Percentiles rank a stretch among this genome's conserved stretches.
Conservation (phyloP, 257 asterid genomes). For the Nicotiana benthamiana region DNA sequence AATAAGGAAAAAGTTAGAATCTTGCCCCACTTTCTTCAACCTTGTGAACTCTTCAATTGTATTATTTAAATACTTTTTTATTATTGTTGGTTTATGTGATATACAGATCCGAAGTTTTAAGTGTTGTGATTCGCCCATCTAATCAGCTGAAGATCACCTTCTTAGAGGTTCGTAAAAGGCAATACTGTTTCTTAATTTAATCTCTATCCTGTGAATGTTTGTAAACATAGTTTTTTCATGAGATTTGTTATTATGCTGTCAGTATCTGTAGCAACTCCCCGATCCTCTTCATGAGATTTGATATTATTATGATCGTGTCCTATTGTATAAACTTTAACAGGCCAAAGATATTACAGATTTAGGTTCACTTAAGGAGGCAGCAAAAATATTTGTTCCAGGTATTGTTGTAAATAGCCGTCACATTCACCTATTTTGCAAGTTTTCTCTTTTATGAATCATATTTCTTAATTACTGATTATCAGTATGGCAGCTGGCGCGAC, state of each 20-base stretch:
- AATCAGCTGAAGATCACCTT: conserved; percentile 90
- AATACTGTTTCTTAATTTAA: conserved; percentile 5
- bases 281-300: too few relatives aligned
- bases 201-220: neutral
- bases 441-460: neutral
- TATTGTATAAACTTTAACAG: conserved; percentile 28
- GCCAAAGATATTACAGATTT: conserved; percentile 83
- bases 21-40: too few relatives aligned
- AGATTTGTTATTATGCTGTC: neutral
- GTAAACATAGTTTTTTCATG: neutral
- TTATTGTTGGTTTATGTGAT: conserved; percentile 22
- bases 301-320: neutral
- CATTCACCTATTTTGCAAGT: conserved; percentile 9
- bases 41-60: neutral
- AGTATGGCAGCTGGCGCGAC: conserved; percentile 53
- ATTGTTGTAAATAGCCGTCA: conserved; percentile 4
- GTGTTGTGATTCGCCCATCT: conserved; percentile 73
- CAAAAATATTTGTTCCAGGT: conserved; percentile 92
- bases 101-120: conserved; percentile 78
- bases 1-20: too few relatives aligned
- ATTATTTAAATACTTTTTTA: neutral
- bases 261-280: neutral
- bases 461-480: conserved; percentile 11
- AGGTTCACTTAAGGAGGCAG: conserved; percentile 83
- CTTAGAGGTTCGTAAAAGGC: conserved; percentile 65